Conservation (phyloP, 2,329 filamentous ascomycete genomes). For the Didymella exigua region DNA sequence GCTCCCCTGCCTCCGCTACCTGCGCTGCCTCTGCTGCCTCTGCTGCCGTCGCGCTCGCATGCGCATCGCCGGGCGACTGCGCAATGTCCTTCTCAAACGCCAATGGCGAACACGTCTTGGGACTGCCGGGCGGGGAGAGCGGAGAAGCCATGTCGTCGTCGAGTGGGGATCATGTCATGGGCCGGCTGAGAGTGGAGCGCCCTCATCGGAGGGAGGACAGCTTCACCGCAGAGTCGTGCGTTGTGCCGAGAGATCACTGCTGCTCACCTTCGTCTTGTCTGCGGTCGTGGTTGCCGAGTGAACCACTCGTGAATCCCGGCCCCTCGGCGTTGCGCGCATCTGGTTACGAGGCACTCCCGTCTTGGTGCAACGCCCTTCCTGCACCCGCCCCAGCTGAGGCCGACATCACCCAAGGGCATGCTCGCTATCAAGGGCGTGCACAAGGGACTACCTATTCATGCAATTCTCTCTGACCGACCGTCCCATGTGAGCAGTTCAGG, state of each 20-base stretch:
- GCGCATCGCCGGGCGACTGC: conserved; percentile 30
- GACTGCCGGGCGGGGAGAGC: background rate
- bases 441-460: background rate
- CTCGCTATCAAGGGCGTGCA: background rate
- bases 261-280: conserved; percentile 3
- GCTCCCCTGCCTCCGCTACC: conserved; percentile 27
- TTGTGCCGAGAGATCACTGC: conserved; percentile 15
- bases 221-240: conserved; percentile 31
- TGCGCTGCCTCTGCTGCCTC: conserved; percentile 14
- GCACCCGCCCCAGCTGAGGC: conserved; percentile 2
- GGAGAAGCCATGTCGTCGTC: conserved; percentile 24
- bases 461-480: too few species aligned
- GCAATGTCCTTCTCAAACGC: conserved; percentile 32
- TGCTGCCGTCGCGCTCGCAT: conserved; percentile 20
- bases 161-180: conserved; percentile 31
- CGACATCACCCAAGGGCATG: background rate
- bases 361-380: conserved; percentile 4
- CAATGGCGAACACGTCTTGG: conserved; percentile 27
- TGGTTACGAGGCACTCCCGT: background rate
- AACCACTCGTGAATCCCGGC: conserved; percentile 7
- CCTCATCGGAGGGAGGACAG: conserved; percentile 34
- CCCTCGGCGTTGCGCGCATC: conserved; percentile 11
- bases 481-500: too few species aligned
- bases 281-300: conserved; percentile 3
- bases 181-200: conserved; percentile 30